A percentile compares a stretch with the other conserved stretches of the same genome.
phyloP scores from a whole-genome alignment of 148 eudicot species.

The Fagopyrum tataricum region DNA sequence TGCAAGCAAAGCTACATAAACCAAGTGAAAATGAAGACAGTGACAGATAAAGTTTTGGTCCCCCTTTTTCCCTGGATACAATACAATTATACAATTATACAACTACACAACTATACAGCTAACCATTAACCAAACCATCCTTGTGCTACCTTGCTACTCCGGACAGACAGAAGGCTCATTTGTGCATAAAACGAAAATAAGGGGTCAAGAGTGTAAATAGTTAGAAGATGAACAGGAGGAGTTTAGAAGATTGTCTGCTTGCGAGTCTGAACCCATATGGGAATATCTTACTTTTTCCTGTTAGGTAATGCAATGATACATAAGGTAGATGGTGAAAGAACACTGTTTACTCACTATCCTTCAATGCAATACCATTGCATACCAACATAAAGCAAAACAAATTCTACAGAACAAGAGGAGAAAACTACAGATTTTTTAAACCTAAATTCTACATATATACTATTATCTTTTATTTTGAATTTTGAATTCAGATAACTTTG shows the following conservation, averaged over 20 bases:
- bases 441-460: background rate
- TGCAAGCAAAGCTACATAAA: constrained; percentile 30
- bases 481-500: background rate
- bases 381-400: constrained; percentile 16
- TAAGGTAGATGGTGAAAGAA: constrained; percentile 15
- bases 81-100: no score
- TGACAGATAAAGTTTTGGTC: constrained; percentile 58
- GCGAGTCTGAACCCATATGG: constrained; percentile 28
- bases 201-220: no score
- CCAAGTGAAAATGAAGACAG: constrained; percentile 45
- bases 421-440: background rate
- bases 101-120: no score
- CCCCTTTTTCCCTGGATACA: constrained; percentile 47
- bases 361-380: constrained; percentile 21
- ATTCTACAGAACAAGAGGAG: constrained; percentile 10
- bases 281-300: constrained; percentile 24
- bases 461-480: background rate
- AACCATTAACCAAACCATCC: no score
- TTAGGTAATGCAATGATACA: constrained; percentile 14
- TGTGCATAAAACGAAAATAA: no score
- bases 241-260: constrained; percentile 51
- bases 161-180: no score
- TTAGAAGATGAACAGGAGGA: constrained; percentile 24
- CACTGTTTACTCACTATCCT: constrained; percentile 12
- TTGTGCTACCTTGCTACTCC: no score